phyloP scores from a whole-genome alignment of 2,329 filamentous ascomycete genomes.

The Lecanicillium sp. region DNA sequence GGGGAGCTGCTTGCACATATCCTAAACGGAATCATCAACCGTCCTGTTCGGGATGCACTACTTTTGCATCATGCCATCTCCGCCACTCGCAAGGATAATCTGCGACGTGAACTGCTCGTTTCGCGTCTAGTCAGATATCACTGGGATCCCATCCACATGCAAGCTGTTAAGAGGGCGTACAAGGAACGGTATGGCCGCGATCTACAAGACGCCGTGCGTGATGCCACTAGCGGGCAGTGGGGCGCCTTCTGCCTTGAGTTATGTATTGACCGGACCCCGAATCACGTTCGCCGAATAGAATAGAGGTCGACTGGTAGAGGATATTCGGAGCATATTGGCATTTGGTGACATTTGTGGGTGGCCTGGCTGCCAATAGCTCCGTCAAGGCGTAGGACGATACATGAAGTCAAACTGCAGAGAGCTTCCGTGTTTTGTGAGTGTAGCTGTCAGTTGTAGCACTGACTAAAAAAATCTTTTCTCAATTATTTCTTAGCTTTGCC shows the following conservation, averaged over 20 bases:
- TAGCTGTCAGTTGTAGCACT: no score
- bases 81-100: conserved; percentile 58
- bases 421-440: no score
- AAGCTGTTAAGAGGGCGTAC: conserved; percentile 72
- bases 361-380: no score
- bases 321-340: no score
- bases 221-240: conserved; percentile 70
- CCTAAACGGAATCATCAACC: conserved; percentile 93
- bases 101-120: conserved; percentile 80
- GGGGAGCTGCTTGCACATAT: conserved; percentile 92
- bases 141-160: conserved; percentile 82
- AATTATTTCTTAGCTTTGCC: conserved; percentile 12
- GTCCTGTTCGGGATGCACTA: conserved; percentile 83
- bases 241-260: conserved; percentile 67
- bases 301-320: no score
- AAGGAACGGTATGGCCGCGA: conserved; percentile 65
- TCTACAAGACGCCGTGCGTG: conserved; percentile 69
- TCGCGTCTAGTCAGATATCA: conserved; percentile 81
- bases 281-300: conserved; percentile 45
- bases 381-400: no score
- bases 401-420: no score
- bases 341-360: no score
- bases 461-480: neutral
- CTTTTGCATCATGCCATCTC: conserved; percentile 85
- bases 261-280: conserved; percentile 52